Conservation (phyloP, 345 rosid genomes). For the Eucalyptus polybractea region DNA sequence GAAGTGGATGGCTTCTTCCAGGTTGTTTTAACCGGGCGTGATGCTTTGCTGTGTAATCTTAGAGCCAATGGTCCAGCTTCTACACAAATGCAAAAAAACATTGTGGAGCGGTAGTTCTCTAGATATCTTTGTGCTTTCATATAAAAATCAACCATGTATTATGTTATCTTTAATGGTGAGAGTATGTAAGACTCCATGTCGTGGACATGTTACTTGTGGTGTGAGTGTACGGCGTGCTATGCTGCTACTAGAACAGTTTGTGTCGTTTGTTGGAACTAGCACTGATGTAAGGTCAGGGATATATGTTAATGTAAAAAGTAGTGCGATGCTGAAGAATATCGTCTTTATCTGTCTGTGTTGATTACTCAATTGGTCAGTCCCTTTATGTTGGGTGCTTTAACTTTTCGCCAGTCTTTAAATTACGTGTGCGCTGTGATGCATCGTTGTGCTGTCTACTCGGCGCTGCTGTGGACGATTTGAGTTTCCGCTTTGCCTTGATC, state of each 20-base stretch:
- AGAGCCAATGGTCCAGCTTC: slow-evolving; percentile 25
- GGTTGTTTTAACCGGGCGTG: slow-evolving; percentile 62
- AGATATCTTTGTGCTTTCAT: background rate
- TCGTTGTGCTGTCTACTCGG: background rate
- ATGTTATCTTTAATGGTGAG: background rate
- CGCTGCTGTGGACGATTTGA: background rate
- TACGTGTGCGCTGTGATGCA: background rate
- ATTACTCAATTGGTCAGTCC: background rate
- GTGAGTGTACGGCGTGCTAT: background rate
- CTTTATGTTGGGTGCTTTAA: background rate
- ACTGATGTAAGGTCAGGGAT: background rate
- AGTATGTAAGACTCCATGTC: background rate
- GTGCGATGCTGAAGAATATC: background rate
- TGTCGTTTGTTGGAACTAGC: background rate
- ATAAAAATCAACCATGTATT: background rate
- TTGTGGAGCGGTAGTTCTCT: slow-evolving; percentile 7
- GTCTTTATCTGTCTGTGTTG: background rate
- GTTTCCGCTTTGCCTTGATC: background rate
- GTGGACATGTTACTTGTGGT: background rate
- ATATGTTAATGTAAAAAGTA: background rate
- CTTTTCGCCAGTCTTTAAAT: background rate
- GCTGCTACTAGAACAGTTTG: background rate
- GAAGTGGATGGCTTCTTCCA: slow-evolving; percentile 77
- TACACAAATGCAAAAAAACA: slow-evolving; percentile 10
- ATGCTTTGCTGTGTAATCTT: slow-evolving; percentile 75